phyloP scores from a whole-genome alignment of 441 rosid genomes.

The Bruguiera hainesii region DNA sequence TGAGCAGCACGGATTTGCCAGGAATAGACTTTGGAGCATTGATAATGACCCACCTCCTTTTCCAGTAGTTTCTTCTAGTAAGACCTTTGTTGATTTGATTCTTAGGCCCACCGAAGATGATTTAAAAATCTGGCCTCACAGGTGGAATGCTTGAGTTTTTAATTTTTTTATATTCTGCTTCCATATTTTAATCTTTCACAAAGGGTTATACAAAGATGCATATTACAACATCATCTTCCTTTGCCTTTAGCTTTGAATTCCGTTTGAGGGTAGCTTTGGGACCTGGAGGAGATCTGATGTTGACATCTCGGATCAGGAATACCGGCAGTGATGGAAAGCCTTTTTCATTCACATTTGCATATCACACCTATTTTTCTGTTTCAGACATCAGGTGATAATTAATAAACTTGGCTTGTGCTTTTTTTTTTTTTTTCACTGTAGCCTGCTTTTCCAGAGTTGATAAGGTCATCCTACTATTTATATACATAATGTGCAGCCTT shows the following conservation, averaged over 20 bases:
- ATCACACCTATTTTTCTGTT: slow-evolving; percentile 86
- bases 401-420: slow-evolving; percentile 8
- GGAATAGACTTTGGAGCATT: slow-evolving; percentile 80
- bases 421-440: background rate
- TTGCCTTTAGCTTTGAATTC: slow-evolving; percentile 61
- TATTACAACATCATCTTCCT: slow-evolving; percentile 13
- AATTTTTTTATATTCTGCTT: background rate
- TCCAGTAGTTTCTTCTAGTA: slow-evolving; percentile 41
- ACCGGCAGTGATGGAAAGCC: slow-evolving; percentile 79
- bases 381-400: slow-evolving; percentile 73
- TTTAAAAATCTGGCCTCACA: slow-evolving; percentile 73
- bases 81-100: slow-evolving; percentile 63
- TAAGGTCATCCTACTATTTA: too few relatives aligned
- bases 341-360: slow-evolving; percentile 84
- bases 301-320: slow-evolving; percentile 86
- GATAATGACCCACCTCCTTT: slow-evolving; percentile 66
- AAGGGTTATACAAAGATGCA: background rate
- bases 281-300: slow-evolving; percentile 71
- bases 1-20: slow-evolving; percentile 85
- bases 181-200: background rate
- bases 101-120: slow-evolving; percentile 76
- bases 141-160: slow-evolving; percentile 34
- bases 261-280: slow-evolving; percentile 81
- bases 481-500: too few relatives aligned
- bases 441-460: too few relatives aligned